Evolutionary conservation across 495 filamentous ascomycete species (phyloP).

Genomic region (Aspergillus diversus): DNA sequence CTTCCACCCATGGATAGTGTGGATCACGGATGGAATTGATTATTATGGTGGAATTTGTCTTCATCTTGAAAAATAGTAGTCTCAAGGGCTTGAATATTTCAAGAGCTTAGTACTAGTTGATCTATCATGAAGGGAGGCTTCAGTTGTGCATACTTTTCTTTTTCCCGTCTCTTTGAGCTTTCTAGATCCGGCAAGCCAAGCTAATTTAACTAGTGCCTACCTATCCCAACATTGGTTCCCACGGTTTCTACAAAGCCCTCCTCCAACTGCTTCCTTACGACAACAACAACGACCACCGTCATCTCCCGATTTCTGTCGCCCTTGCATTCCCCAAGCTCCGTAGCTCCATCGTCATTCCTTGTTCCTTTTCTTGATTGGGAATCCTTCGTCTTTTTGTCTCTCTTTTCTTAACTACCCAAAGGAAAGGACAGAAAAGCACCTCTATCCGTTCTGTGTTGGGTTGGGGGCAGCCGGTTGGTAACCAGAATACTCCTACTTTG

Average conservation of each 20-base stretch:
- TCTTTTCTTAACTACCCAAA: background rate
- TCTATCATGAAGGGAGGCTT: background rate
- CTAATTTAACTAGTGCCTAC: constrained; percentile 6
- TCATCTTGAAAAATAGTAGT: no score
- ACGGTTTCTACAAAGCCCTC: background rate
- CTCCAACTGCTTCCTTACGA: background rate
- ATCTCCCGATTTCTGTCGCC: background rate
- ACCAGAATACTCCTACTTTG: background rate
- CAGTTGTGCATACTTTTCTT: background rate
- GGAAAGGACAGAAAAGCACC: background rate
- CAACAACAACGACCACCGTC: background rate
- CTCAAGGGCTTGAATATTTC: background rate
- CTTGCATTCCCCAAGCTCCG: background rate
- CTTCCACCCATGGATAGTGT: no score
- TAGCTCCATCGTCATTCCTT: background rate
- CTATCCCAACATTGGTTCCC: constrained; percentile 1
- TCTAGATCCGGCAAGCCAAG: background rate
- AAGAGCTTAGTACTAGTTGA: no score
- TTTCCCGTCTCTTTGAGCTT: background rate
- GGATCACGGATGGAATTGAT: no score
- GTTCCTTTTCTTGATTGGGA: background rate
- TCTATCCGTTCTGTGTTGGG: background rate
- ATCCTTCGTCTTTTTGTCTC: background rate
- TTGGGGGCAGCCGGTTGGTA: background rate
- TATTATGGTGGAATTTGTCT: no score